phyloP scores from a whole-genome alignment of 257 asterid genomes.

The Penstemon davidsonii region DNA sequence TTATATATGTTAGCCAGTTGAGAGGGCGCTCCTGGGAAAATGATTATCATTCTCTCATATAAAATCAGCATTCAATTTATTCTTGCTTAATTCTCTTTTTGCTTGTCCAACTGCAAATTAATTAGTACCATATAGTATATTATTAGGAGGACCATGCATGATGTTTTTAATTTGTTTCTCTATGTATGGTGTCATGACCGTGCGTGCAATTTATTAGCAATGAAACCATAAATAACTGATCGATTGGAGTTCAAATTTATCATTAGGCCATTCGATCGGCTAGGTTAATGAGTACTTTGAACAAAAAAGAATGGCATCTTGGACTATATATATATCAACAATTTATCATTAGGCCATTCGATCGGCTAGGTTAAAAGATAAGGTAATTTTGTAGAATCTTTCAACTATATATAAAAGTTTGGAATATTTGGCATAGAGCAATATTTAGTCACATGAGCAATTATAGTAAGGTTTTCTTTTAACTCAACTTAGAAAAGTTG shows the following conservation, averaged over 20 bases:
- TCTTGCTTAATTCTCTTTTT: slow-evolving; percentile 9
- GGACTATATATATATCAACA: slow-evolving; percentile 18
- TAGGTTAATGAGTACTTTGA: slow-evolving; percentile 35
- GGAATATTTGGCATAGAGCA: neutral
- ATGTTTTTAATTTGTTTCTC: too few relatives aligned
- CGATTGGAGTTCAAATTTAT: slow-evolving; percentile 39
- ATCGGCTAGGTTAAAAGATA: neutral
- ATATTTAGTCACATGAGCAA: slow-evolving; percentile 29
- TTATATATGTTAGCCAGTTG: slow-evolving; percentile 17
- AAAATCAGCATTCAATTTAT: slow-evolving; percentile 42
- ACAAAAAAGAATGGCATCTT: slow-evolving; percentile 25
- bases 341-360: slow-evolving; percentile 3
- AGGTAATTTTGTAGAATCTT: slow-evolving; percentile 2
- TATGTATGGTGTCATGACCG: neutral
- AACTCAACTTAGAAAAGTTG: slow-evolving; percentile 26
- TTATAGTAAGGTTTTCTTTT: slow-evolving; percentile 31
- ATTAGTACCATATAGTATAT: slow-evolving; percentile 20
- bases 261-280: slow-evolving; percentile 39
- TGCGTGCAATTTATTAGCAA: slow-evolving; percentile 13
- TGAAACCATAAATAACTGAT: slow-evolving; percentile 20
- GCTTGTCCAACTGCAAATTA: neutral
- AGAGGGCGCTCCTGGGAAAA: slow-evolving; percentile 59
- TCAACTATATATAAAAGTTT: slow-evolving; percentile 26
- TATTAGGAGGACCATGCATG: slow-evolving; percentile 26
- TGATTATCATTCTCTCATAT: slow-evolving; percentile 45